Evolutionary conservation across 2,329 filamentous ascomycete genomes (phyloP), one percentile per base, ranked within the genome.

Genomic region (Akanthomyces muscarius): DNA sequence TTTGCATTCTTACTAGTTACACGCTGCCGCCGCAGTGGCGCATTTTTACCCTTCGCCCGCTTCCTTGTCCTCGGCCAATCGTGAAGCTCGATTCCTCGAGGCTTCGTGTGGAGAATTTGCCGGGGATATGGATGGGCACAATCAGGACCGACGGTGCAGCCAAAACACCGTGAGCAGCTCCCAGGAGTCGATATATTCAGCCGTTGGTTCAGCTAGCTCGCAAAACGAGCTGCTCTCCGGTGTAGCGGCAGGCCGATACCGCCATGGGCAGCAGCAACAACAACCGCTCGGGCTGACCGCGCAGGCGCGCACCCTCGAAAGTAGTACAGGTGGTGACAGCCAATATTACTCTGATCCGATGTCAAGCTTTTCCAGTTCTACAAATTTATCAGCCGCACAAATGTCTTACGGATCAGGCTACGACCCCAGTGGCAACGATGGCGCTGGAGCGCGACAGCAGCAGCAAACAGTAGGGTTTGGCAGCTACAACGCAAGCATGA

Each of bases 381-480:
- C 80, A 50, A 80, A 85, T 66, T 82, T 92, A 74, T 81, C 87
- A 65, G 76, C 81, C 64, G 76, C 76, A 64, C 72, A 77, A 55
- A 79, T 85, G 74, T 72, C 77, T 59, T 90, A 91, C 74, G 84
- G 84, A 70, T 78, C 85, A 52, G 87, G 87, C 69, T 92, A 90
- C 74, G 79, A 81, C 64, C 83, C 87, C 68, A 86, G 87, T 65
- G 28, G 25, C 38, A 41, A 16, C 5, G 48, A 30, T 41, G 56
- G 30, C 23, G 30, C 56, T 25, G 56, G 47, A 13, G 81, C 83
- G 68, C 81, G 84, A 66, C 82, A 83, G 67, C 47, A 60, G 38
- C 57, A 60, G 47, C 81, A 81, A 70, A 75, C 81, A 66, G 82
- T 82, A 69, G 75, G 74, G 68, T 87, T 86, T 70, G 75, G 78